Conservation (phyloP, 1,284 basidiomycete genomes). For the Leccinum subatratum region DNA sequence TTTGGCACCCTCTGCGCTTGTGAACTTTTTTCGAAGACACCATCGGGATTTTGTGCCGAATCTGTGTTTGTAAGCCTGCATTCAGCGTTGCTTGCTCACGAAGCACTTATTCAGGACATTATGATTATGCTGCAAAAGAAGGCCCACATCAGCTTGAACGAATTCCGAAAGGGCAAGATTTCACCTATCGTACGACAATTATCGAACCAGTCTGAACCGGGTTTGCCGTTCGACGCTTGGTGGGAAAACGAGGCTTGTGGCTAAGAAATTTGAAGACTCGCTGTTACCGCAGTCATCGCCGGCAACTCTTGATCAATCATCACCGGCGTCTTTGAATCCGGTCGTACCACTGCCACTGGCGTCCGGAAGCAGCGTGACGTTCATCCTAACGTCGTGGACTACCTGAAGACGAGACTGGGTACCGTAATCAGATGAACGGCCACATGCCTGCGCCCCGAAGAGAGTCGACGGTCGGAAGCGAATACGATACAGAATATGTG, state of each 20-base stretch:
- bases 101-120: conserved; percentile 33
- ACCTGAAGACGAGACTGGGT: conserved; percentile 50
- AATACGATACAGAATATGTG: conserved; percentile 54
- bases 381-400: conserved; percentile 60
- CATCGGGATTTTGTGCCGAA: conserved; percentile 60
- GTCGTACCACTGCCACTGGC: conserved; percentile 46
- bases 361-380: conserved; percentile 38
- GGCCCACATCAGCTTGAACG: conserved; percentile 61
- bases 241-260: conserved; percentile 65
- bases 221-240: conserved; percentile 57
- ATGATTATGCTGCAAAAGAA: conserved; percentile 48
- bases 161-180: conserved; percentile 55
- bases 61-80: conserved; percentile 57
- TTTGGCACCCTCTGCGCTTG: conserved; percentile 69
- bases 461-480: conserved; percentile 47
- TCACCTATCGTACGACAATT: conserved; percentile 44
- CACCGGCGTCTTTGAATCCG: conserved; percentile 64
- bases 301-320: conserved; percentile 55
- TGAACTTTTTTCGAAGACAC: conserved; percentile 69
- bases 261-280: conserved; percentile 45
- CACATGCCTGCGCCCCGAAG: conserved; percentile 34
- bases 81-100: conserved; percentile 12
- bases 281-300: conserved; percentile 46
- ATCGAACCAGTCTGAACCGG: conserved; percentile 41
- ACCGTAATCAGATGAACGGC: conserved; percentile 33